phyloP scores from a whole-genome alignment of 2,329 filamentous ascomycete genomes.

The Ceratocystis huliohia region DNA sequence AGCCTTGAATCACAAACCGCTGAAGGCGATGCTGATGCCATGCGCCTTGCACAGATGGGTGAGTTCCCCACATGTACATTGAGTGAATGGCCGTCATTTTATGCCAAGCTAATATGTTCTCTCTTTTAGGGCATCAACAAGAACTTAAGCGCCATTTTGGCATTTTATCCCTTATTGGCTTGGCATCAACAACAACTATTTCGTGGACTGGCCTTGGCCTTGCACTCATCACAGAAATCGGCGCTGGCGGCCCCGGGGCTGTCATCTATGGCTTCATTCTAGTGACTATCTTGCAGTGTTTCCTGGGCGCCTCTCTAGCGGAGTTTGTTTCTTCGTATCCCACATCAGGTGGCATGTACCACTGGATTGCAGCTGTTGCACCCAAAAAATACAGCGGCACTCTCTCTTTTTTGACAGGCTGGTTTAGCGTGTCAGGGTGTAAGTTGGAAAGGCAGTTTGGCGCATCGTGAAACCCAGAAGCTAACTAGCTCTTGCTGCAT shows the following conservation, averaged over 20 bases:
- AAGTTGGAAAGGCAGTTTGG: background rate
- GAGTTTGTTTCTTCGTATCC: constrained; percentile 39
- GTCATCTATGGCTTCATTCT: constrained; percentile 41
- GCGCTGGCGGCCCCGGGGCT: constrained; percentile 36
- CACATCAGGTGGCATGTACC: constrained; percentile 39
- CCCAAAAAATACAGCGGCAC: constrained; percentile 24
- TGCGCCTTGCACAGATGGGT: constrained; percentile 35
- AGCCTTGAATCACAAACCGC: constrained; percentile 12
- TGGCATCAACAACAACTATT: constrained; percentile 39
- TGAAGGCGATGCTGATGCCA: constrained; percentile 29
- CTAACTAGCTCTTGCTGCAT: too few species aligned
- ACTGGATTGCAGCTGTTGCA: constrained; percentile 38
- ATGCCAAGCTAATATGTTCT: too few species aligned
- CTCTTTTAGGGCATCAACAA: constrained; percentile 33
- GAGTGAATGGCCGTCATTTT: background rate
- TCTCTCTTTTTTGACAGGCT: constrained; percentile 18
- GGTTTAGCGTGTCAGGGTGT: constrained; percentile 20
- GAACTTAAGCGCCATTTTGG: constrained; percentile 38
- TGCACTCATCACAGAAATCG: constrained; percentile 35
- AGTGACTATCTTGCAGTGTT: constrained; percentile 35
- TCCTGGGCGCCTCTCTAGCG: constrained; percentile 32
- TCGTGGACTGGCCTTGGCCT: constrained; percentile 38
- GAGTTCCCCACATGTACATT: constrained; percentile 18
- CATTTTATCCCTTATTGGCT: constrained; percentile 35
- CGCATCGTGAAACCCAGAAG: too few species aligned